Evolutionary conservation across 2,329 filamentous ascomycete genomes (phyloP).

Genomic region (Pseudopithomyces chartarum): DNA sequence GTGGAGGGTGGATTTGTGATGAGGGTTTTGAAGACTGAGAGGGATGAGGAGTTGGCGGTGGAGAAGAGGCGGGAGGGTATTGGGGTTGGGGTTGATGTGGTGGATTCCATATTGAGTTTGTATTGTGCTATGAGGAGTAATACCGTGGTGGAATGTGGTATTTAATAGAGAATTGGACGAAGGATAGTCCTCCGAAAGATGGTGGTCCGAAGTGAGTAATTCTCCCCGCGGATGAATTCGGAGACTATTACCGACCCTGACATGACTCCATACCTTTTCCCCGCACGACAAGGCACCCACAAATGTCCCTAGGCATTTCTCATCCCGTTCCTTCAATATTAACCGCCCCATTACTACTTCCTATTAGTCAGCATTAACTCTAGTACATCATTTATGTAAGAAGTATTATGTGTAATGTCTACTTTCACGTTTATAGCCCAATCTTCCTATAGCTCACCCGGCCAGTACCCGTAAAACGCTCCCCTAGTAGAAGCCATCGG

Average conservation of each 20-base stretch:
- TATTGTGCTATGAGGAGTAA: neutral
- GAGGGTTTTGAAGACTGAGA: slow-evolving; percentile 52
- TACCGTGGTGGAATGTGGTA: too few species aligned
- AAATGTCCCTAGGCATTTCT: too few species aligned
- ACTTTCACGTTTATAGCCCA: too few species aligned
- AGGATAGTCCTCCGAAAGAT: neutral
- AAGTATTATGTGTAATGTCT: too few species aligned
- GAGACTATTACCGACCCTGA: neutral
- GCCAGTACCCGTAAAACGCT: too few species aligned
- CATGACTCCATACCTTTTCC: neutral
- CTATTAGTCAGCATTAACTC: too few species aligned
- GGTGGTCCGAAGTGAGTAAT: neutral
- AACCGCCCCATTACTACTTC: too few species aligned
- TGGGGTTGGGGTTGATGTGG: slow-evolving; percentile 8
- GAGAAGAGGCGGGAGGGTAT: slow-evolving; percentile 35
- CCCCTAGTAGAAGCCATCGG: too few species aligned
- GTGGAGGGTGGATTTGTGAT: slow-evolving; percentile 48
- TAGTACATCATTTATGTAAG: too few species aligned
- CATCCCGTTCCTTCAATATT: too few species aligned
- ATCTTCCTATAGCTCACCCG: too few species aligned
- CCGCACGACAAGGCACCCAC: too few species aligned
- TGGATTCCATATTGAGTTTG: slow-evolving; percentile 1
- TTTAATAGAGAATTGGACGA: neutral
- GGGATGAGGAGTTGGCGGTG: slow-evolving; percentile 38
- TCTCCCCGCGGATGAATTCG: neutral